Percentiles rank a stretch among this genome's conserved stretches.
These are phyloP conservation scores for Podospora bellae-mahoneyi DNA, from an alignment of 495 filamentous ascomycete genomes.

Conservation along the genomic window DNA sequence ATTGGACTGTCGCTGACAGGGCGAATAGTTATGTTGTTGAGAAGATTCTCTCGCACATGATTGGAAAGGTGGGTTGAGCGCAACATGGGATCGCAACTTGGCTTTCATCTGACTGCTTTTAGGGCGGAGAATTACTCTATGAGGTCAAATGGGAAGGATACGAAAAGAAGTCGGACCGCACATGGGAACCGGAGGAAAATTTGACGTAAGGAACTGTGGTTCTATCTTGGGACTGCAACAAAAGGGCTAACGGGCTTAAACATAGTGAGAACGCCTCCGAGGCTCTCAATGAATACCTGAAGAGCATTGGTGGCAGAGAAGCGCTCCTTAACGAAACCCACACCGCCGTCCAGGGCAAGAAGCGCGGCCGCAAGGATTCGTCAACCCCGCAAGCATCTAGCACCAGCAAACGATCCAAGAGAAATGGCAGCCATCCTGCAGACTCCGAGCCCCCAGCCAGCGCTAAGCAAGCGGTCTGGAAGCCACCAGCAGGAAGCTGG, in stretches of 20 bases:
- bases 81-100: background rate
- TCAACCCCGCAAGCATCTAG: conserved; percentile 28
- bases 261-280: conserved; percentile 43
- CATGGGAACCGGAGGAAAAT: conserved; percentile 61
- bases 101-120: background rate
- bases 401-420: conserved; percentile 36
- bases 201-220: conserved; percentile 39
- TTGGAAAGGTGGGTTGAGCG: conserved; percentile 44
- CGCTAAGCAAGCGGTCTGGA: conserved; percentile 40
- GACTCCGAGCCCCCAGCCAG: conserved; percentile 38
- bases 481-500: conserved; percentile 55
- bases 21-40: conserved; percentile 53
- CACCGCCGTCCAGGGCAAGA: conserved; percentile 42
- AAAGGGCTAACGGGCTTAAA: conserved; percentile 6
- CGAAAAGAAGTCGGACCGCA: conserved; percentile 55
- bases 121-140: conserved; percentile 43
- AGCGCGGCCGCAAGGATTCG: conserved; percentile 42
- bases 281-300: conserved; percentile 46
- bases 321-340: conserved; percentile 44
- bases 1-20: conserved; percentile 12
- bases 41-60: conserved; percentile 51
- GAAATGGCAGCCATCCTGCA: conserved; percentile 37
- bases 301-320: conserved; percentile 51
- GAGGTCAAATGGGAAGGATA: conserved; percentile 63
- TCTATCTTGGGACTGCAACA: background rate